These are phyloP conservation scores for Ophiostoma ulmi DNA, from an alignment of 2,329 filamentous ascomycete species.

Conservation along the genomic window DNA sequence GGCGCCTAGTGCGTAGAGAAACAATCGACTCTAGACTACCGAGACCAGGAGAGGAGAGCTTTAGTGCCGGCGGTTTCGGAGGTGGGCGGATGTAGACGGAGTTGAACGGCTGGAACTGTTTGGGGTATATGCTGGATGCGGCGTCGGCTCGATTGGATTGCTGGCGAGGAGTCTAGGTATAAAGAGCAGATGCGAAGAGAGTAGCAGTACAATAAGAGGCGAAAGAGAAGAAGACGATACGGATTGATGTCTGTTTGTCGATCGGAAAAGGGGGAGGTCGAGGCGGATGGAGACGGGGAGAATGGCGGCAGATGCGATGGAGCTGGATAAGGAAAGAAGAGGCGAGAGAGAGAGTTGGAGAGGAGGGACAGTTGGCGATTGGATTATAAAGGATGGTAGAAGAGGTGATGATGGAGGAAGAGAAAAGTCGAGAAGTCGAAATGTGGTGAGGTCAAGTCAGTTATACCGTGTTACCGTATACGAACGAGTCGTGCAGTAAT, in stretches of 20 bases:
- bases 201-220: not conserved
- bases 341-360: not conserved
- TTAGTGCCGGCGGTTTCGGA: not conserved
- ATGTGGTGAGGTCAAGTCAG: constrained; percentile 9
- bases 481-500: constrained; percentile 10
- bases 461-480: not conserved
- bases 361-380: not conserved
- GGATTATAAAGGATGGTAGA: not conserved
- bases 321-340: not conserved
- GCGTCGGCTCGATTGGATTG: not conserved
- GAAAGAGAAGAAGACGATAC: not conserved
- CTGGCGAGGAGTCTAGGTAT: not conserved
- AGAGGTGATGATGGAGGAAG: not conserved
- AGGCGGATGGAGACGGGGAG: constrained; percentile 15
- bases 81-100: not conserved
- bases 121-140: not conserved
- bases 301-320: constrained; percentile 4
- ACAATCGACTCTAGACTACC: not conserved
- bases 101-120: not conserved
- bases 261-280: constrained; percentile 13
- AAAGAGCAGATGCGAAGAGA: not conserved
- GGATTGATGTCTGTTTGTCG: constrained; percentile 2
- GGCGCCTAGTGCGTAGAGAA: not conserved
- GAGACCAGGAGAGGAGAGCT: not conserved
- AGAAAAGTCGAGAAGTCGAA: not conserved